Base-by-base conservation (phyloP, 257 asterid species). In the Capsicum rhomboideum region DNA sequence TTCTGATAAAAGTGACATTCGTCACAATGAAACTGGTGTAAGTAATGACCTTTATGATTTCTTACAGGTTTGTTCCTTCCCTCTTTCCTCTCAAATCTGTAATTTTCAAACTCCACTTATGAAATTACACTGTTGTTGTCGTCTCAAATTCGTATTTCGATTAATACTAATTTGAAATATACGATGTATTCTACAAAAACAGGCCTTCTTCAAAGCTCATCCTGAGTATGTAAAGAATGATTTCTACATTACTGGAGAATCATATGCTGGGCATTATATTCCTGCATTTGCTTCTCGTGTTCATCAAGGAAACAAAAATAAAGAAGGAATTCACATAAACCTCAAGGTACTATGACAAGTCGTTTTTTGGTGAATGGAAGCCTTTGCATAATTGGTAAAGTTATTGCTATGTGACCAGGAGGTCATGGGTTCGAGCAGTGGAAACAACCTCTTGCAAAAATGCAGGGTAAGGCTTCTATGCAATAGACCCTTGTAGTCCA, bases 251-350 rank as follows among this genome's bases (percentile, higher is more conserved):
- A 90, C 91, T 6, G 94, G 94, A 54, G 93, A 90, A 90, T 91
- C 94, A 71, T 91, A 91, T 79, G 94, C 93, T 8, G 93, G 94
- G 11, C 88, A 91, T 78, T 91, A 90, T 14, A 84, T 91, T 80
- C 94, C 94, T 20, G 93, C 91, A 75, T 89, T 91, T 80, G 93
- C 91, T 49, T 58, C 89, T 68, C 84, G 84, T 16, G 82, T 90
- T 82, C 84, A 83, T 14, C 81, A 58, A 56, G 88, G 91, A 64
- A 91, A 86, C 29, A 86, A 83, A 71, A 83, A 83, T 2, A 78
- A 83, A 49, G 86, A 86, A 61, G 88, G 88, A 83, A 67, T 54
- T 77, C 78, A 78, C 53, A 83, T 86, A 78, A 86, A 86, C 86
- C 66, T 86, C 64, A 86, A 86, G 88, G 88, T 83, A 83, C 9